Evolutionary conservation across 345 rosid genomes (phyloP).

Genomic region (Salix dunnii): DNA sequence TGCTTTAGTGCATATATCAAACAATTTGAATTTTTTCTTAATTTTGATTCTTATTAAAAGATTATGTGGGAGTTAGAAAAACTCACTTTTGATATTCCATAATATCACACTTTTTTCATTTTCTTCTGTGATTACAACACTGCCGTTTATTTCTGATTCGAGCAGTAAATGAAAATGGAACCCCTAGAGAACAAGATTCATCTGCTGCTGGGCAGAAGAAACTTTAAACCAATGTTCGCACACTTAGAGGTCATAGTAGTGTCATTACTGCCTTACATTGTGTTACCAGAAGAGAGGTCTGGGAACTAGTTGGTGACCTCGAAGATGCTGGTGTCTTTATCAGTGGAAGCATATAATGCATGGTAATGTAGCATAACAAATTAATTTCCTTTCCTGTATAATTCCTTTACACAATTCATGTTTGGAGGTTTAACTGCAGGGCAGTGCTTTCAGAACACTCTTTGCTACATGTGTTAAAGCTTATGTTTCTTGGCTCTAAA

Average conservation of each 20-base stretch:
- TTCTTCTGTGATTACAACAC: neutral
- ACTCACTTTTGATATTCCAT: neutral
- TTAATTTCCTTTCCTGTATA: slow-evolving; percentile 6
- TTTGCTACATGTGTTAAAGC: neutral
- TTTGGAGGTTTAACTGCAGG: slow-evolving; percentile 4
- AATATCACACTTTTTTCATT: slow-evolving; percentile 1
- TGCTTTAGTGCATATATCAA: neutral
- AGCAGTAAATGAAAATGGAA: too few species aligned
- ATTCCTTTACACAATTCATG: slow-evolving; percentile 1
- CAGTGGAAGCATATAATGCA: slow-evolving; percentile 95
- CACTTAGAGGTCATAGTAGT: slow-evolving; percentile 86
- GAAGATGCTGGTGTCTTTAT: slow-evolving; percentile 99
- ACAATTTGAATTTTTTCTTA: neutral
- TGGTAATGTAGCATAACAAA: slow-evolving; percentile 40
- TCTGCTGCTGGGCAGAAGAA: slow-evolving; percentile 82
- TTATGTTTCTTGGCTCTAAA: neutral
- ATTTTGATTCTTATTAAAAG: too few species aligned
- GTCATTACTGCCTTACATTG: slow-evolving; percentile 93
- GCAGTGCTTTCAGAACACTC: neutral
- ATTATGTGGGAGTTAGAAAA: too few species aligned
- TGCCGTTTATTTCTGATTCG: neutral
- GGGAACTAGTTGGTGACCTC: slow-evolving; percentile 97
- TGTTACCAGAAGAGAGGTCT: slow-evolving; percentile 96
- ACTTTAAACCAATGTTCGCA: slow-evolving; percentile 82
- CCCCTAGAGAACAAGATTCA: slow-evolving; percentile 66